Evolutionary conservation across 1,284 basidiomycete genomes (phyloP).

Genomic region (Peniophora sp.): DNA sequence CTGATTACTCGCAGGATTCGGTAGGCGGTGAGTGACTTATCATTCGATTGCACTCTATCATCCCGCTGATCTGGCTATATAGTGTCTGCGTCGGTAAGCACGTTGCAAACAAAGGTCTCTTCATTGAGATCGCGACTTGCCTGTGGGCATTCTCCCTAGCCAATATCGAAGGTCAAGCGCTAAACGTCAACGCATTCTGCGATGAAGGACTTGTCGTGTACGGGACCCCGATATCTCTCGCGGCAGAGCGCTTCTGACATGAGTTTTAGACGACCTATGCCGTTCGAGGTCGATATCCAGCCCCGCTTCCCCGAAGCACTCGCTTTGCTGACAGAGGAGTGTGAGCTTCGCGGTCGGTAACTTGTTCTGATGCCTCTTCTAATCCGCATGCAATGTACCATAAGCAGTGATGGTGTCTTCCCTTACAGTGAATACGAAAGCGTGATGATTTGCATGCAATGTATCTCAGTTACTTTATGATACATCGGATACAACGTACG

Average conservation of each 20-base stretch:
- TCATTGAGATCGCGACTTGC: conserved; percentile 4
- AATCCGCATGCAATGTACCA: too few species aligned
- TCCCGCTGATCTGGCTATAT: too few species aligned
- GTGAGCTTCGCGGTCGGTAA: not conserved
- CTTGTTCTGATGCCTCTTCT: too few species aligned
- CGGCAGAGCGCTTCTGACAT: not conserved
- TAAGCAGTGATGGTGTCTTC: too few species aligned
- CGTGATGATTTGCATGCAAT: too few species aligned
- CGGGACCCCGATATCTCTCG: not conserved
- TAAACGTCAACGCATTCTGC: conserved; percentile 1
- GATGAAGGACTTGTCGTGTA: conserved; percentile 3
- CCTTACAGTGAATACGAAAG: too few species aligned
- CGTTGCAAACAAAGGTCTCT: conserved; percentile 6
- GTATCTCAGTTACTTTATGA: too few species aligned
- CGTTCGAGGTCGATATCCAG: not conserved
- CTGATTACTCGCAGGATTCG: conserved; percentile 1
- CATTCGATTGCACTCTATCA: too few species aligned
- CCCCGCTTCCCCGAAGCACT: conserved; percentile 3
- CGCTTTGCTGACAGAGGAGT: not conserved
- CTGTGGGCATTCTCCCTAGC: conserved; percentile 5
- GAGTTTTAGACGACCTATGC: not conserved
- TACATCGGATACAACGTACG: too few species aligned
- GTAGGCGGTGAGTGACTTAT: not conserved
- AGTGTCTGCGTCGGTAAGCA: conserved; percentile 5
- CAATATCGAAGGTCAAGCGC: not conserved